Evolutionary conservation across 371 early-diverging fungal species (phyloP).

Genomic region (Dinochytrium kinnereticum): DNA sequence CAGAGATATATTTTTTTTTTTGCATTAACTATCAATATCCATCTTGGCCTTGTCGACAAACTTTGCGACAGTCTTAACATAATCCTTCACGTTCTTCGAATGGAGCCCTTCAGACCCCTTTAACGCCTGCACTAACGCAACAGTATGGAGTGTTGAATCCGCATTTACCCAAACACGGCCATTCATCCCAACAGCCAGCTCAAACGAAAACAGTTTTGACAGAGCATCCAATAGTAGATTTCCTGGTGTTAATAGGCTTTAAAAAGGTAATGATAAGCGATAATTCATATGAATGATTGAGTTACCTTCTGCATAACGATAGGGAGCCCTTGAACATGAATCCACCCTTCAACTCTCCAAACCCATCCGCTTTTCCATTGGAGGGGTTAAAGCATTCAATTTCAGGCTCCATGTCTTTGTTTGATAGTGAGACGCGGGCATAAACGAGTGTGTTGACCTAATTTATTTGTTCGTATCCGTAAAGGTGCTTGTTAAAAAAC

Average conservation of each 20-base stretch:
- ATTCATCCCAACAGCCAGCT: conserved; percentile 90
- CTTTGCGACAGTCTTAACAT: conserved; percentile 14
- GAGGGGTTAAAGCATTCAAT: conserved; percentile 84
- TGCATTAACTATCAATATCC: neutral
- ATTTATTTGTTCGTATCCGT: neutral
- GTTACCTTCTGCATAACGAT: conserved; percentile 71
- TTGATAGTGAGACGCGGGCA: conserved; percentile 82
- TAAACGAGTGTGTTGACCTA: conserved; percentile 68
- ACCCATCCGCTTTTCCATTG: conserved; percentile 76
- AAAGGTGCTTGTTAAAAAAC: conserved; percentile 10
- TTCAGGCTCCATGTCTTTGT: conserved; percentile 96
- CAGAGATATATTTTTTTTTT: neutral
- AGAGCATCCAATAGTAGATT: conserved; percentile 70
- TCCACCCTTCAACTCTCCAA: conserved; percentile 79
- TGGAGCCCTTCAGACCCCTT: conserved; percentile 32
- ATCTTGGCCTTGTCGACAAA: neutral
- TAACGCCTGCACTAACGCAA: conserved; percentile 75
- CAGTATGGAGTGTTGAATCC: conserved; percentile 59
- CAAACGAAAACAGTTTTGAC: conserved; percentile 80
- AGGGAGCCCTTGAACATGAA: conserved; percentile 74
- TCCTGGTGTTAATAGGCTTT: conserved; percentile 72
- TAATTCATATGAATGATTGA: neutral
- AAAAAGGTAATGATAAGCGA: neutral
- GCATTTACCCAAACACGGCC: conserved; percentile 92
- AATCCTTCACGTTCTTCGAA: conserved; percentile 17